Evolutionary conservation across 768 basidiomycete species (phyloP), one percentile per base, ranked within the genome.

Genomic region (Gautieria morchelliformis): DNA sequence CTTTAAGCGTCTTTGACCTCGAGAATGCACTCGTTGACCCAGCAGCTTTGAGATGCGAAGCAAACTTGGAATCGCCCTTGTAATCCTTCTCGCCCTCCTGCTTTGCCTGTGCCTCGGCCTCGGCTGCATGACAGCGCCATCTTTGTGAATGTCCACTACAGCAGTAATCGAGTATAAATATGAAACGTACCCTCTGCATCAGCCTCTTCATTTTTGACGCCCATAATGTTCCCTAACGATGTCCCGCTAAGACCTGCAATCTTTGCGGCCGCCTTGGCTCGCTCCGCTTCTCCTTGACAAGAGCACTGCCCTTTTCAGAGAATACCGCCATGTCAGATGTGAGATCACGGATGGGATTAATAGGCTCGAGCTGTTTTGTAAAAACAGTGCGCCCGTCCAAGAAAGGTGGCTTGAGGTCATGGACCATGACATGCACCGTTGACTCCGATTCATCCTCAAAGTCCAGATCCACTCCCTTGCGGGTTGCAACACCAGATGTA

Each of bases 361-460:
- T 91, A 0, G 95, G 94, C 49, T 97, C 96, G 9, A 98, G 78
- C 66, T 98, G 96, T 68, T 88, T 93, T 3, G 96, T 99, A 70
- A 88, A 99, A 0, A 97, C 90, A 0, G 89, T 92, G 22, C 91
- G 88, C 0, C 96, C 96, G 66, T 99, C 96, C 60, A 99, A 78
- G 78, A 98, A 99, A 1, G 96, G 96, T 0, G 96, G 96, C 65
- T 95, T 97, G 55, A 98, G 80, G 68, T 96, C 87, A 64, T 98
- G 96, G 6, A 96, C 89, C 75, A 99, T 89, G 54, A 99, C 92
- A 66, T 98, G 96, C 1, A 98, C 95, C 0, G 93, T 89, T 3
- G 93, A 93, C 66, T 95, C 93, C 0, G 89, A 85, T 64, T 98
- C 96, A 66, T 97, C 95, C 65, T 95, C 92, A 63, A 97, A 93